Percentiles rank a stretch among this genome's conserved stretches.
Conservation (phyloP, 1,284 basidiomycete species). For the Rhodotorula sp. region DNA sequence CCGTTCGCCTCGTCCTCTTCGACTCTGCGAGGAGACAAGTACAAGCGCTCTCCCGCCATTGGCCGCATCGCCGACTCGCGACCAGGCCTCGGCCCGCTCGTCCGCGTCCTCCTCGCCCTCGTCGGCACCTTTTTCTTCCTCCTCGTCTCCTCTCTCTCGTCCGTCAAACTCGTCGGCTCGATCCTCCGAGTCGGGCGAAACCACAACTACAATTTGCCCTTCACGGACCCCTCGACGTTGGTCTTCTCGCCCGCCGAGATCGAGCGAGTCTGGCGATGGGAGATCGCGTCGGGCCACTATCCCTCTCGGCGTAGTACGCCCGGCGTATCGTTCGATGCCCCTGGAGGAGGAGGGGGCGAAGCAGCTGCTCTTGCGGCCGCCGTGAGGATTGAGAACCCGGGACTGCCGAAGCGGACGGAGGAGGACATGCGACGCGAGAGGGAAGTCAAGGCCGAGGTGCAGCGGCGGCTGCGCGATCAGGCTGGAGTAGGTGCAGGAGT, state of each 20-base stretch:
- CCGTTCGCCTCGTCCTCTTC: slow-evolving; percentile 2
- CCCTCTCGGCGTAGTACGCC: slow-evolving; percentile 61
- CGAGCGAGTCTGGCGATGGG: slow-evolving; percentile 88
- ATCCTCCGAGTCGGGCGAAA: neutral
- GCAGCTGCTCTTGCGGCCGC: neutral
- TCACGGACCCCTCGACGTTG: slow-evolving; percentile 67
- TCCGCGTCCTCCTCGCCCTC: slow-evolving; percentile 21
- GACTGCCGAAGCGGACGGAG: slow-evolving; percentile 24
- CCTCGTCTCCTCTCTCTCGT: slow-evolving; percentile 1
- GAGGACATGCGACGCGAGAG: slow-evolving; percentile 25
- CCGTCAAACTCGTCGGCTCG: neutral
- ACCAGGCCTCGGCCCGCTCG: slow-evolving; percentile 1
- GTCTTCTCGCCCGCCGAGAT: slow-evolving; percentile 73
- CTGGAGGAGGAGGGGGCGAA: slow-evolving; percentile 4
- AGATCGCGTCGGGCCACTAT: slow-evolving; percentile 84
- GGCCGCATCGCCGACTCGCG: neutral
- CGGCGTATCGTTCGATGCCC: slow-evolving; percentile 26
- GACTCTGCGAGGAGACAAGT: neutral
- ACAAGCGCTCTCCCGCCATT: slow-evolving; percentile 9
- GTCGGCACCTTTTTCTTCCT: slow-evolving; percentile 19
- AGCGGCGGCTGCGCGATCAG: slow-evolving; percentile 37
- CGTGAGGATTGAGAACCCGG: slow-evolving; percentile 32
- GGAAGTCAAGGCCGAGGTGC: slow-evolving; percentile 30
- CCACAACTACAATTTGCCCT: slow-evolving; percentile 55
- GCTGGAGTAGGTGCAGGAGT: slow-evolving; percentile 1